Evolutionary conservation across 1,284 basidiomycete species (phyloP), one percentile per base, ranked within the genome.

Genomic region (Ceratobasidium sp.): DNA sequence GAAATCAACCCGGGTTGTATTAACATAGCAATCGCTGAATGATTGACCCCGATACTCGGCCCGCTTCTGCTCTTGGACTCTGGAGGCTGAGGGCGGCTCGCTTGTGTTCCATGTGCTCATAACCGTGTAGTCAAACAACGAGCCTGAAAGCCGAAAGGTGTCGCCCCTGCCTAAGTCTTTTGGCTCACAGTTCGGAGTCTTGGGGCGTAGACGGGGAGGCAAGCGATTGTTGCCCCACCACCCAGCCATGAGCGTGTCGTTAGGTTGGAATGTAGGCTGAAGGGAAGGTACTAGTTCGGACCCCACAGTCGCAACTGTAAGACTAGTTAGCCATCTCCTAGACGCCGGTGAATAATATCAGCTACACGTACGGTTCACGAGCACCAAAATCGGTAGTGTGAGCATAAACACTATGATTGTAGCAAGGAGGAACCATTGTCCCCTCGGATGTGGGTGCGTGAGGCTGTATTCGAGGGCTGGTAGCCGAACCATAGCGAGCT

Each of bases 231-330:
- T 33, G 39, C 51, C 73, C 73, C 61, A 76, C 73, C 73, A 76
- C 0, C 51, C 49, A 12, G 2, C 15, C 28, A 44, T 15, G 40
- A 66, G 42, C n/a, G 49, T 56, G 6, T 76, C 23, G 46, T 64
- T 33, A 7, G 60, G 33, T 18, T 26, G 39, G 15, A 55, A 66
- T 1, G n/a, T 18, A 20, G 73, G 39, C 15, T 66, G 73, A 1
- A 76, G 49, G 2, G 73, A 55, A 23, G 73, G 73, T 15, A 66
- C 73, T 28, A 76, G 51, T 10, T 76, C 73, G 18, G 33, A 76
- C 0, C 73, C 73, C 39, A 66, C 12, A 3, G 49, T 66, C 1
- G 33, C 73, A 10, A 76, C 73, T 76, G 44, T 28, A 55, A 18
- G 33, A 13, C 40, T 4, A 15, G 26, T 76, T 18, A 66, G 72